Evolutionary conservation across 495 filamentous ascomycete genomes (phyloP), one percentile per base, ranked within the genome.

Genomic region (Penicillium steckii): DNA sequence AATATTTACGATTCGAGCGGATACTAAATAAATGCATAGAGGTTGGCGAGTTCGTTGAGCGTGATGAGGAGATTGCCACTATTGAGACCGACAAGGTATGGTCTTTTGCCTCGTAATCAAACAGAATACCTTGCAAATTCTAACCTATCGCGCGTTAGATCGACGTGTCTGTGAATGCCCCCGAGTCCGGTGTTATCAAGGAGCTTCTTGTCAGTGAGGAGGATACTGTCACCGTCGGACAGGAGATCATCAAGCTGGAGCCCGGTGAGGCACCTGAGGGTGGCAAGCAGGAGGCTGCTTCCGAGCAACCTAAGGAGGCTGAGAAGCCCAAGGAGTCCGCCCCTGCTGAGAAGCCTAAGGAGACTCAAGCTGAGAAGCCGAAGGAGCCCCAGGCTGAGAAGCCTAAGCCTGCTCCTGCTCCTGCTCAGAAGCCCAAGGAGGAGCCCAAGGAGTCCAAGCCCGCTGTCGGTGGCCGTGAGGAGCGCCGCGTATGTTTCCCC

Each of bases 1-100:
- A n/a, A n/a, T n/a, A 32, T 0, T 3, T 19, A 12, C 38, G 38
- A 41, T 8, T 8, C 4, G 21, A 19, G 19, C 8, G 13, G 17
- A 18, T 41, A 41, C 38, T 41, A 41, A 41, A 9, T 12, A 24
- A 41, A 17, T 38, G 18, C 12, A 41, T 19, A 85, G 84, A 95
- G 74, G 78, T 96, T 66, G 94, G 94, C 49, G 95, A 99, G 74
- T 94, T 82, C 60, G 91, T 99, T 13, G 89, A 94, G 75, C 85
- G 86, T 64, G 95, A 97, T 64, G 95, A 99, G 71, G 95, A 97
- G 69, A 94, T 99, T 65, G 95, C 94, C 24, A 96, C 95, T 27
- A 99, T 99, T 66, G 94, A 99, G 73, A 99, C 94, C n/a, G 95
- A 99, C 80, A 99, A 99, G 88, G 92, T 91, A 78, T 1, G 17